Percentiles rank a stretch among this genome's conserved stretches.
phyloP scores from a whole-genome alignment of 192 early-diverging fungal species.

The Rhizophagus prolifer region DNA sequence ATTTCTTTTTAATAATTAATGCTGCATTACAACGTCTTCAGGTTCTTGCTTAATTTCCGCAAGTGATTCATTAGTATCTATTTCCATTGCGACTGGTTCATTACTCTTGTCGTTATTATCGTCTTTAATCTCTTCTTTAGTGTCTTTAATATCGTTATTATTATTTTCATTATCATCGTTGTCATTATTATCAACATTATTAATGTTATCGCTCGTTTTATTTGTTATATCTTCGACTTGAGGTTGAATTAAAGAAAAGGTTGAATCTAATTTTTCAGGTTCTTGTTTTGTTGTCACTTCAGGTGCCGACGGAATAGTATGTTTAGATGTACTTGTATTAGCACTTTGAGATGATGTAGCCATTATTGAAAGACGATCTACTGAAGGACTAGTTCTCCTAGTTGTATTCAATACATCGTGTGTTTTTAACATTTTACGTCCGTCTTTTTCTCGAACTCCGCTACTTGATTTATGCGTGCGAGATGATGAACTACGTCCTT shows the following conservation, averaged over 20 bases:
- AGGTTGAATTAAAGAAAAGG: neutral
- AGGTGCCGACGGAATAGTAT: neutral
- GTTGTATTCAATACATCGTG: neutral
- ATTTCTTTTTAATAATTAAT: neutral
- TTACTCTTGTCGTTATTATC: neutral
- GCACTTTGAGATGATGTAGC: neutral
- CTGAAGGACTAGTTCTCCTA: neutral
- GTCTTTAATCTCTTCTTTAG: neutral
- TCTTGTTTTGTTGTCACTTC: neutral
- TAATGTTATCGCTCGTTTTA: neutral
- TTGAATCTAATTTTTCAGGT: neutral
- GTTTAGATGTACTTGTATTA: neutral
- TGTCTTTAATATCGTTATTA: neutral
- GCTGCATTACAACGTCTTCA: conserved; percentile 1
- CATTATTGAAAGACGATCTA: conserved; percentile 15
- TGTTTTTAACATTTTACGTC: neutral
- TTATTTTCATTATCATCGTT: neutral
- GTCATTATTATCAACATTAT: neutral
- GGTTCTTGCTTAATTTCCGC: neutral
- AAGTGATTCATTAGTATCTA: neutral
- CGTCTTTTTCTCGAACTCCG: neutral
- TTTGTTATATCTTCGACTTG: neutral
- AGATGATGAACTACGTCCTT: neutral
- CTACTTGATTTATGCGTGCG: neutral
- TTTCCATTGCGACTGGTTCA: neutral